Percentiles rank a stretch among this genome's conserved stretches.
Evolutionary conservation across 768 basidiomycete species (phyloP).

Genomic region (Suillus lakei): DNA sequence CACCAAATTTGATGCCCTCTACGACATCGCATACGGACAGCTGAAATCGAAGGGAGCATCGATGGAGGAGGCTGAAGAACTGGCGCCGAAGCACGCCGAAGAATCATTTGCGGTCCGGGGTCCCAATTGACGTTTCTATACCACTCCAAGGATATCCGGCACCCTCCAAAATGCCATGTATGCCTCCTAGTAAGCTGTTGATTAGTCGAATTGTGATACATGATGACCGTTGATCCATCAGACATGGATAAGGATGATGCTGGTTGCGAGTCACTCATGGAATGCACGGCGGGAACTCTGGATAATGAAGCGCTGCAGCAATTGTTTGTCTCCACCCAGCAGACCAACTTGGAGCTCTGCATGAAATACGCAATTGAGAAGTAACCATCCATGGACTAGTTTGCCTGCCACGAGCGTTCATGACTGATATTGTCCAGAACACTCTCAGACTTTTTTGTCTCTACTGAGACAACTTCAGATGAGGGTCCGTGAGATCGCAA

Average conservation of each 20-base stretch:
- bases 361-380: conserved; percentile 7
- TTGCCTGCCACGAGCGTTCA: too few relatives aligned
- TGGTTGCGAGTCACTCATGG: conserved; percentile 18
- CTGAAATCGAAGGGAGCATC: conserved; percentile 17
- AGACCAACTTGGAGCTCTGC: conserved; percentile 26
- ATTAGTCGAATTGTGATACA: background rate
- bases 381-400: background rate
- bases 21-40: conserved; percentile 22
- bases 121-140: conserved; percentile 3
- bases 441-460: too few relatives aligned
- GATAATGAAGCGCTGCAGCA: conserved; percentile 19
- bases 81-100: conserved; percentile 20
- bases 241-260: conserved; percentile 23
- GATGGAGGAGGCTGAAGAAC: conserved; percentile 12
- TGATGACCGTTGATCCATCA: background rate
- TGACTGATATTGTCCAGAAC: background rate
- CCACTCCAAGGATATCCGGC: too few relatives aligned
- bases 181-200: background rate
- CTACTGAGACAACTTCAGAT: background rate
- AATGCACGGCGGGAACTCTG: conserved; percentile 24
- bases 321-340: conserved; percentile 29
- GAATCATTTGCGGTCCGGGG: background rate
- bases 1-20: conserved; percentile 42
- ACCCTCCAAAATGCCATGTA: conserved; percentile 1
- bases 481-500: background rate